phyloP scores from a whole-genome alignment of 495 filamentous ascomycete genomes.

The Aspergillus carlsbadensis region DNA sequence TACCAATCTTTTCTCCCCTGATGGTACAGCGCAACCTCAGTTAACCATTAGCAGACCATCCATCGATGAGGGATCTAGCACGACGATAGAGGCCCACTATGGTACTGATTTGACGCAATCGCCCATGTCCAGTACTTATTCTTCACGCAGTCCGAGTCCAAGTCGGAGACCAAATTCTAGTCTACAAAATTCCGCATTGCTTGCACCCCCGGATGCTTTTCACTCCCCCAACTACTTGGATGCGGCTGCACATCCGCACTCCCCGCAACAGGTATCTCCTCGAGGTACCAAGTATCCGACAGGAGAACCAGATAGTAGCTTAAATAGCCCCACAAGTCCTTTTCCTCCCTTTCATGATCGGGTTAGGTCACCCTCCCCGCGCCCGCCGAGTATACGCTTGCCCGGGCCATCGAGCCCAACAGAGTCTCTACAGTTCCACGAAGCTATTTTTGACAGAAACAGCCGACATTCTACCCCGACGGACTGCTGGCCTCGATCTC shows the following conservation, averaged over 20 bases:
- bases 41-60: slow-evolving; percentile 39
- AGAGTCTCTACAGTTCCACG: slow-evolving; percentile 38
- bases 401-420: slow-evolving; percentile 52
- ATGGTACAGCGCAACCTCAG: slow-evolving; percentile 17
- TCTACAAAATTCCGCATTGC: slow-evolving; percentile 29
- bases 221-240: slow-evolving; percentile 36
- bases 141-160: slow-evolving; percentile 26
- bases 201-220: slow-evolving; percentile 39
- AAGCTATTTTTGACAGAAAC: slow-evolving; percentile 21
- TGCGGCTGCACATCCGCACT: slow-evolving; percentile 20
- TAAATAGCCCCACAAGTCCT: slow-evolving; percentile 40
- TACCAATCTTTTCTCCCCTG: slow-evolving; percentile 24
- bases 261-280: slow-evolving; percentile 35
- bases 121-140: slow-evolving; percentile 36
- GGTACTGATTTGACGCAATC: slow-evolving; percentile 27
- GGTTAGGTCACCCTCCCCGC: slow-evolving; percentile 40
- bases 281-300: slow-evolving; percentile 21
- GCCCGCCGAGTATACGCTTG: slow-evolving; percentile 53
- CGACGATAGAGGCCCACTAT: slow-evolving; percentile 23
- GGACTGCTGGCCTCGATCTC: slow-evolving; percentile 71
- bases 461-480: slow-evolving; percentile 21
- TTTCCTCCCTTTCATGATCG: slow-evolving; percentile 53
- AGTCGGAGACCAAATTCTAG: slow-evolving; percentile 1
- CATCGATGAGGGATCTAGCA: slow-evolving; percentile 15
- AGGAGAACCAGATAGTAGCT: slow-evolving; percentile 2